Evolutionary conservation across 1,139 yeast species (phyloP), one percentile per base, ranked within the genome.

Genomic region (Diutina neorugosa): DNA sequence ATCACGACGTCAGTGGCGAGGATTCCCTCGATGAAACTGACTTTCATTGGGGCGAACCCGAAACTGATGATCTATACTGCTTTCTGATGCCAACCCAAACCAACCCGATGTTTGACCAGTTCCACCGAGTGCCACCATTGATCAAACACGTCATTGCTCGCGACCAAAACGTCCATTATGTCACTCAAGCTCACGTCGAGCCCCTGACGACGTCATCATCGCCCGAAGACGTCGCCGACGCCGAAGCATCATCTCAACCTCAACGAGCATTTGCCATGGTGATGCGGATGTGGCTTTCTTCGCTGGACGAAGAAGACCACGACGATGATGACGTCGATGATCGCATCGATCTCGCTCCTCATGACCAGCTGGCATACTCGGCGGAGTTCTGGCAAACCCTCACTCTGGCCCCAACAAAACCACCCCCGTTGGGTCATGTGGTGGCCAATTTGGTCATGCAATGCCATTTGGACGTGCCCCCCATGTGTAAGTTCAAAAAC

Each of bases 401-500:
- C 4, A 11, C 37, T 14, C 37, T 31, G 37, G 37, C n/a, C 4
- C 37, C 37, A 6, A 31, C 1, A 2, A 31, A 31, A 12, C 37
- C 37, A 8, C 37, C 14, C 5, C 37, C 37, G 2, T 11, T n/a
- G 5, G 37, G 37, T 9, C 37, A 31, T n/a, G 9, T 31, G 37
- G n/a, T 11, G n/a, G 37, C 12, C 2, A 11, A 8, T 31, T 31
- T 31, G 37, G 37, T 31, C 14, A n/a, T 20, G 43, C 20, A 19
- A 2, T n/a, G 9, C 43, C 20, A 40, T n/a, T 18, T 40, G 20
- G 43, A 40, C 21, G 34, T 57, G 12, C 52, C 48, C 9, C 31
- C 46, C 1, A 48, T 57, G 12, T 52, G 56, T 19, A 53, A 52
- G 37, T 56, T 51, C 40, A 57, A 57, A 50, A 57, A 57, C 18